phyloP scores from a whole-genome alignment of 192 early-diverging fungal species.

The Podila epicladia region DNA sequence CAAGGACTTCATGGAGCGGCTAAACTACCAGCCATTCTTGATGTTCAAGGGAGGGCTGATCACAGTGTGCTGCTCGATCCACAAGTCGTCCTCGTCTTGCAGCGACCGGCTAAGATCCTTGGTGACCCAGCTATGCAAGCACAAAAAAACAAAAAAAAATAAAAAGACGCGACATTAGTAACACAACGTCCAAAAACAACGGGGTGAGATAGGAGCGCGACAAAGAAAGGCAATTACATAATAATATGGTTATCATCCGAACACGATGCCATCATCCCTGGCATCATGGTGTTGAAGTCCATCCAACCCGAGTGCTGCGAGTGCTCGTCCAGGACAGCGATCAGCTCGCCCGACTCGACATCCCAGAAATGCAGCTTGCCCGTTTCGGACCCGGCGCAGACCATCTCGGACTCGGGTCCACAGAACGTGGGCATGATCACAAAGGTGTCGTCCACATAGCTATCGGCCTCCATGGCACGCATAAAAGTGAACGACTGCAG shows the following conservation, averaged over 20 bases:
- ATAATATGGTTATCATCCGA: conserved; percentile 45
- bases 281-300: conserved; percentile 5
- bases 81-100: conserved; percentile 45
- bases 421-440: conserved; percentile 27
- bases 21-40: conserved; percentile 43
- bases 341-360: conserved; percentile 34
- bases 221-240: conserved; percentile 13
- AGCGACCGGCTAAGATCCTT: conserved; percentile 34
- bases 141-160: neutral
- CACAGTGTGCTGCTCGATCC: conserved; percentile 18
- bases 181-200: neutral
- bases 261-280: conserved; percentile 35
- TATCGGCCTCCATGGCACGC: conserved; percentile 25
- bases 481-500: conserved; percentile 3
- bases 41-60: conserved; percentile 14
- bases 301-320: conserved; percentile 29
- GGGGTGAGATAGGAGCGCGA: neutral
- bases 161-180: conserved; percentile 5
- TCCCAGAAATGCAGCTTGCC: conserved; percentile 45
- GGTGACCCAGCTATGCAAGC: conserved; percentile 23
- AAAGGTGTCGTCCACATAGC: conserved; percentile 16
- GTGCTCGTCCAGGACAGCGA: conserved; percentile 31
- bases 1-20: too few relatives aligned
- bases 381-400: conserved; percentile 35
- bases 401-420: conserved; percentile 28